Evolutionary conservation across 2,329 filamentous ascomycete genomes (phyloP).

Genomic region (Botrytis medusae): DNA sequence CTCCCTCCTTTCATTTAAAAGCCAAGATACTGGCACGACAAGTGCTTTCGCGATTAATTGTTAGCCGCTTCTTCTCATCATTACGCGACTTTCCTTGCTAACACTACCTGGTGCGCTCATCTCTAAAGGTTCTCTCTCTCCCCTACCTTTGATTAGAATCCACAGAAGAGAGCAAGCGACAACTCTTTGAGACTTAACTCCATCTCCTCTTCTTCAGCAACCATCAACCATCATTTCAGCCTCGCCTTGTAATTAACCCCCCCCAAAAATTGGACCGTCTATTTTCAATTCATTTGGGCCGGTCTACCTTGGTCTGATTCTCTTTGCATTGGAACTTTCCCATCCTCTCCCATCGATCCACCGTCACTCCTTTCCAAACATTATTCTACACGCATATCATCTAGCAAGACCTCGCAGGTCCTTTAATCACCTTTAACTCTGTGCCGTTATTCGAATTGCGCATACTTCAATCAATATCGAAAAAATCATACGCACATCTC

Average conservation of each 20-base stretch:
- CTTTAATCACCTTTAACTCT: neutral
- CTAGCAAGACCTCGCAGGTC: neutral
- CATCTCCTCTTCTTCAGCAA: neutral
- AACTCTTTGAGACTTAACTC: neutral
- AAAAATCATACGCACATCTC: neutral
- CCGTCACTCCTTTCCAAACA: conserved; percentile 12
- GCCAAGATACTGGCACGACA: neutral
- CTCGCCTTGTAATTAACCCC: conserved; percentile 6
- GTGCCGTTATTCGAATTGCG: neutral
- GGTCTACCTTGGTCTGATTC: neutral
- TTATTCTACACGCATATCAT: neutral
- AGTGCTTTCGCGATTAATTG: conserved; percentile 2
- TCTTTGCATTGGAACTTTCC: neutral
- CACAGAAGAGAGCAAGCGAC: neutral
- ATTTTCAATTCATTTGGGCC: neutral
- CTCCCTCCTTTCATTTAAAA: neutral
- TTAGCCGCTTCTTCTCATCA: neutral
- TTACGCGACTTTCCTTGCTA: neutral
- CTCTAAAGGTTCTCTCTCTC: neutral
- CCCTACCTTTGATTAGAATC: neutral
- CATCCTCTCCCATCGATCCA: neutral
- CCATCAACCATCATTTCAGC: conserved; percentile 16
- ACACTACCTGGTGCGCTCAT: neutral
- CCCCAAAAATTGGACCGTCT: neutral
- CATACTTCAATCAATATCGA: neutral